Percentiles rank a stretch among this genome's conserved stretches.
Evolutionary conservation across 2,329 filamentous ascomycete species (phyloP).

Genomic region (Penicillium paneum): DNA sequence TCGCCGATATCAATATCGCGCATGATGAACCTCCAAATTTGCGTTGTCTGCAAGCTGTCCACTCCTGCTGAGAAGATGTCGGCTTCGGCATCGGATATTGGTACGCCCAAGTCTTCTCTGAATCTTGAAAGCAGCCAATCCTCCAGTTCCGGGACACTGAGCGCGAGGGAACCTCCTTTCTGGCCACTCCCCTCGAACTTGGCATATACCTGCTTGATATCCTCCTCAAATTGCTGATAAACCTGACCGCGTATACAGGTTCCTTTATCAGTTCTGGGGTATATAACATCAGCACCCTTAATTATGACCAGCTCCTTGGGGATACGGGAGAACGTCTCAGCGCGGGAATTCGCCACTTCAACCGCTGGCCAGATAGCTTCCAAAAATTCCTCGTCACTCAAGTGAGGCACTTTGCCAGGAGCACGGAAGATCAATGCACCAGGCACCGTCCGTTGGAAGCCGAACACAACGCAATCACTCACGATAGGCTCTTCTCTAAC

Average conservation of each 20-base stretch:
- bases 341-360: conserved; percentile 50
- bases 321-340: conserved; percentile 54
- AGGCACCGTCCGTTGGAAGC: conserved; percentile 51
- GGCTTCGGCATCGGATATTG: conserved; percentile 36
- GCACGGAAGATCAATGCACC: conserved; percentile 46
- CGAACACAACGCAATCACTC: conserved; percentile 58
- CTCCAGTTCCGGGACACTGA: conserved; percentile 22
- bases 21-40: conserved; percentile 53
- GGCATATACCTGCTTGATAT: conserved; percentile 49
- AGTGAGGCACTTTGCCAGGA: conserved; percentile 53
- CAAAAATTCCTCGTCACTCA: conserved; percentile 45
- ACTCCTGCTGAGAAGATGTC: conserved; percentile 60
- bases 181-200: conserved; percentile 44
- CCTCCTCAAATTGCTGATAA: conserved; percentile 48
- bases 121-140: conserved; percentile 47
- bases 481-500: conserved; percentile 54
- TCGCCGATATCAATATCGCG: conserved; percentile 51
- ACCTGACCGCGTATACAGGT: conserved; percentile 54
- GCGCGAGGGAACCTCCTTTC: conserved; percentile 15
- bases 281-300: conserved; percentile 45
- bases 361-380: conserved; percentile 50
- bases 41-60: conserved; percentile 59
- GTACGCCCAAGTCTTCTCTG: conserved; percentile 17
- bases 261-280: conserved; percentile 56
- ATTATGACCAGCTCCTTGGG: conserved; percentile 54